These are phyloP conservation scores for Hymenoscyphus albidus DNA, from an alignment of 2,329 filamentous ascomycete genomes.

Conservation along the genomic window DNA sequence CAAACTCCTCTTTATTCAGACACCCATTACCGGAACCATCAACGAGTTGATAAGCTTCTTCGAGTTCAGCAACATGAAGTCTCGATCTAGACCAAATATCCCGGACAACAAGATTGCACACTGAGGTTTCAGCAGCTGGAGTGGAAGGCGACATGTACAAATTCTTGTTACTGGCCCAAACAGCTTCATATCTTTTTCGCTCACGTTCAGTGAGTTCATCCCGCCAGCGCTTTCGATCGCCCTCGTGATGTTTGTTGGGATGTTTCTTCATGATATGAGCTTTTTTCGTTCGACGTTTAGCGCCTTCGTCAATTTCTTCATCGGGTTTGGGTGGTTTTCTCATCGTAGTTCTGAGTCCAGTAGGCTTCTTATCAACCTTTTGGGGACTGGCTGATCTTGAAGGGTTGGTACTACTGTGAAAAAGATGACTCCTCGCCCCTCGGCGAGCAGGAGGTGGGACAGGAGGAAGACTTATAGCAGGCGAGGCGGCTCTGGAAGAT, in stretches of 20 bases:
- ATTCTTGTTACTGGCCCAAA: conserved; percentile 80
- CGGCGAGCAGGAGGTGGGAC: conserved; percentile 35
- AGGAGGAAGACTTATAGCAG: conserved; percentile 25
- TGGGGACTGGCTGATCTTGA: conserved; percentile 27
- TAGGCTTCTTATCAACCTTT: conserved; percentile 34
- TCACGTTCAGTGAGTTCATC: conserved; percentile 69
- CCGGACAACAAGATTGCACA: conserved; percentile 64
- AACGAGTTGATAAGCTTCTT: conserved; percentile 74
- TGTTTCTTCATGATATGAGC: conserved; percentile 62
- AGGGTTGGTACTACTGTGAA: conserved; percentile 38
- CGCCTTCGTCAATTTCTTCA: conserved; percentile 50
- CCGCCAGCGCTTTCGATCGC: conserved; percentile 70
- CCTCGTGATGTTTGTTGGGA: conserved; percentile 70
- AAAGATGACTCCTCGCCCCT: conserved; percentile 33
- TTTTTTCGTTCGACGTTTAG: conserved; percentile 49
- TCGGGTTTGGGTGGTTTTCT: conserved; percentile 53
- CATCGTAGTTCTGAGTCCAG: conserved; percentile 61
- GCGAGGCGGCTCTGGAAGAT: conserved; percentile 50
- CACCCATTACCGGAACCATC: conserved; percentile 53
- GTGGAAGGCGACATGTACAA: conserved; percentile 39
- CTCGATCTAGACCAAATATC: conserved; percentile 74
- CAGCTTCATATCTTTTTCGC: conserved; percentile 75
- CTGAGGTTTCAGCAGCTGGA: conserved; percentile 41
- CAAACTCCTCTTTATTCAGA: conserved; percentile 67
- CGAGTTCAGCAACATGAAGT: conserved; percentile 63